phyloP scores from a whole-genome alignment of 805 yeast genomes.

The Candida vaughaniae region DNA sequence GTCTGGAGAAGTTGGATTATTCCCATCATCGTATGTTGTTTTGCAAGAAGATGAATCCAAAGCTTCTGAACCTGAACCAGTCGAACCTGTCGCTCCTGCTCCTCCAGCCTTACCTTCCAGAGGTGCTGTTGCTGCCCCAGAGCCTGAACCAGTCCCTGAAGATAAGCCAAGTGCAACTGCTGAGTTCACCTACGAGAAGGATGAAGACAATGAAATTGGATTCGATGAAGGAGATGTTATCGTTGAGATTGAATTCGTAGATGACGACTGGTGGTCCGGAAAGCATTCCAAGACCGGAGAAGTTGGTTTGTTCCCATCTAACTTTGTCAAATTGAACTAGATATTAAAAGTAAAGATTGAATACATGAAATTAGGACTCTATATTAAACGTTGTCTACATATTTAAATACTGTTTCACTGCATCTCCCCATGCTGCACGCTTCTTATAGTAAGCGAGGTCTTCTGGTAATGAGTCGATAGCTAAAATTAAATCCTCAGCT shows the following conservation, averaged over 20 bases:
- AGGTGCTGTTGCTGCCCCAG: conserved; percentile 13
- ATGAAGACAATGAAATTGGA: conserved; percentile 86
- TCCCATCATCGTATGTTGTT: conserved; percentile 55
- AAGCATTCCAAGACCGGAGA: conserved; percentile 63
- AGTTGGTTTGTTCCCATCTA: conserved; percentile 86
- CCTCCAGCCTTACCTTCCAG: conserved; percentile 19
- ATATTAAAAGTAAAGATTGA: not conserved
- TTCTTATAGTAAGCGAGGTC: conserved; percentile 39
- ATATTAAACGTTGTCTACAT: too few relatives aligned
- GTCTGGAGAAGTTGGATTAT: conserved; percentile 52
- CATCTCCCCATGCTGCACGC: conserved; percentile 38
- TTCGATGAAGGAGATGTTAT: conserved; percentile 84
- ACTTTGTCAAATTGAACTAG: conserved; percentile 56
- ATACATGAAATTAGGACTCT: not conserved
- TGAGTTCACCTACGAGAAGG: conserved; percentile 80
- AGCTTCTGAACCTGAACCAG: conserved; percentile 1
- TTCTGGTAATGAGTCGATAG: conserved; percentile 38
- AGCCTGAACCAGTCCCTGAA: conserved; percentile 10
- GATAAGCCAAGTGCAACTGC: conserved; percentile 53
- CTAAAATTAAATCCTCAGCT: conserved; percentile 27
- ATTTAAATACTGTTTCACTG: conserved; percentile 30
- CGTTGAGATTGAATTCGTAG: conserved; percentile 80
- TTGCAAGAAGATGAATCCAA: conserved; percentile 25
- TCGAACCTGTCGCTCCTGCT: conserved; percentile 10
- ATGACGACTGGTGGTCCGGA: conserved; percentile 98